Base-by-base conservation (phyloP, 2,329 filamentous ascomycete species). In the Neopestalotiopsis clavispora region DNA sequence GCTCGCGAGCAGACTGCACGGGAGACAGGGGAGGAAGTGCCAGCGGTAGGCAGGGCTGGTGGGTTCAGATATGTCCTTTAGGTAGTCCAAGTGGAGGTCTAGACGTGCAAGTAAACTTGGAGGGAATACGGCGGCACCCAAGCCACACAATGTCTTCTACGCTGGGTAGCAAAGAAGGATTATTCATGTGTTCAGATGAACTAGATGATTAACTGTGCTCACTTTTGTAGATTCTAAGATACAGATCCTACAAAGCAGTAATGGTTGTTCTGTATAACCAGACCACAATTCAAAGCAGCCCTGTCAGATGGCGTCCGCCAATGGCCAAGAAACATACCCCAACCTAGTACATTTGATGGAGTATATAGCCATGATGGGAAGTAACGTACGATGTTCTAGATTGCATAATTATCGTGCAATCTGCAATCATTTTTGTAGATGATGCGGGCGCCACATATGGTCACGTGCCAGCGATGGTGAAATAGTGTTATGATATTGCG, bases 21-120 rank as follows among this genome's bases (percentile, higher is more conserved):
- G 1, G 72, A 73, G 13, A 68, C 67, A 34, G 69, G 64, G 17
- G 67, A 67, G 23, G 70, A 65, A n/a, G 30, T 63, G 12, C 52
- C 49, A 10, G 65, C 6, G 34, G 34, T 7, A 38, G 34, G 67
- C 49, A 75, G 73, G 67, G 74, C 69, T 2, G 68, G 67, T 40
- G 77, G 77, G 13, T 79, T 79, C 61, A 74, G 77, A 40, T 78
- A 78, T 56, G 72, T 78, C 14, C 75, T 78, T 69, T 79, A 72
- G 38, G 20, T 61, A 13, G 20, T 38, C 10, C 10, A 7, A 38
- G 34, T 7, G 10, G 10, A 38, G 6, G 10, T 10, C 34, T 13
- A 17, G 12, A 10, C 2, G 20, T 9, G 9, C 57, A 28, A 4
- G 23, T 17, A 28, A 59, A 59, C n/a, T 14, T 7, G 3, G 30